Base-by-base conservation (phyloP, 257 asterid genomes). In the Verbascum thapsus region DNA sequence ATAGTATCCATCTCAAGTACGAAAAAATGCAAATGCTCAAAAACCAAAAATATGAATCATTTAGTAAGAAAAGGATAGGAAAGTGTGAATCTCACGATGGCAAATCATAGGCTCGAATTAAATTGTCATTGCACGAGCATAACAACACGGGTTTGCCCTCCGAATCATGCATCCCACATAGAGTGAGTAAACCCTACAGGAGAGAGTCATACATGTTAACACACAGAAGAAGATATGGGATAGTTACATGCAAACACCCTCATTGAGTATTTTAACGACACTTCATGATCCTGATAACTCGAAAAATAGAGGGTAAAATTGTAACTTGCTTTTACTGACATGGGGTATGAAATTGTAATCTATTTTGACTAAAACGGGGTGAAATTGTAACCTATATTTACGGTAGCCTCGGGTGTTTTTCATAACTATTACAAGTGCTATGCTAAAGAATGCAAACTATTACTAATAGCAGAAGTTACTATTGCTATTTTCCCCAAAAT, bases 111-210 rank as follows among this genome's bases (percentile, higher is more conserved):
- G 75, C 89, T 52, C 85, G 83, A 35, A 90, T 70, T 19, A 74
- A 66, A 17, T 88, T 85, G 87, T 90, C 95, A 39, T 94, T 94
- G 79, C 88, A 74, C 10, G 98, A 81, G 75, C 96, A 90, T 13
- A 94, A 76, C 78, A 94, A 61, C 63, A 94, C 95, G 18, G 99
- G 99, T 64, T 94, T 90, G 62, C 82, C 87, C 67, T 88, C 98
- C 41, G 91, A 80, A 83, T 94, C 96, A 53, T 81, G 98, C 99
- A 90, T 94, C 80, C 96, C 99, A 17, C 88, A 85, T 15, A 90
- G 81, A 45, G 94, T 67, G 52, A 94, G 90, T 71, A 94, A 10
- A 26, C 99, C 99, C 99, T 94, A 84, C 78, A 67, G 32, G 17
- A 66, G 63, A 66, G 66, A 68, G 10, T 10, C 48, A 15, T 11